These are phyloP conservation scores for Aspergillus sojae DNA, from an alignment of 2,329 filamentous ascomycete genomes.

Conservation along the genomic window DNA sequence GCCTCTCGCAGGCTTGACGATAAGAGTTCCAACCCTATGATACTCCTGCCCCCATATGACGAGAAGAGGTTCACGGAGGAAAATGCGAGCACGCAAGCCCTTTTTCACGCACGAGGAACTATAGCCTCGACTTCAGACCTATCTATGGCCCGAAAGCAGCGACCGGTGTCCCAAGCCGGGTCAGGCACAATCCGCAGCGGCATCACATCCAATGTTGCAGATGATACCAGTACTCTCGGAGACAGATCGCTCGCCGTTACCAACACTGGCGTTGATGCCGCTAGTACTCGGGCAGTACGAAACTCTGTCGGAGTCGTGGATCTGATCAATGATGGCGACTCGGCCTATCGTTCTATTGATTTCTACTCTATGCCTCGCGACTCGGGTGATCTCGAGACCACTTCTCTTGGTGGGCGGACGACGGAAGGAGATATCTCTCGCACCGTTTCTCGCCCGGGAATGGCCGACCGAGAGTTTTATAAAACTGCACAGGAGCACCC, in stretches of 20 bases:
- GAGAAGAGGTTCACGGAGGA: conserved; percentile 30
- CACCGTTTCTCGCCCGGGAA: conserved; percentile 24
- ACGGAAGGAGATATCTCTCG: conserved; percentile 12
- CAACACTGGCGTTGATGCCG: conserved; percentile 24
- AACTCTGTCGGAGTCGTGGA: conserved; percentile 32
- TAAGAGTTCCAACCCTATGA: conserved; percentile 26
- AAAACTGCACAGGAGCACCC: conserved; percentile 30
- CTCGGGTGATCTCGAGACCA: conserved; percentile 17
- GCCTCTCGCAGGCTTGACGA: conserved; percentile 1
- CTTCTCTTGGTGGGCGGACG: conserved; percentile 5
- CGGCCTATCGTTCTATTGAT: conserved; percentile 27
- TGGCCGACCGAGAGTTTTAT: conserved; percentile 34
- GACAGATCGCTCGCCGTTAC: conserved; percentile 27
- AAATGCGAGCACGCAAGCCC: conserved; percentile 36
- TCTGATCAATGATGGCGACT: conserved; percentile 20
- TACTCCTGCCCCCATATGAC: conserved; percentile 34
- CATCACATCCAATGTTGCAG: conserved; percentile 29
- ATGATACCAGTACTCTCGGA: conserved; percentile 33
- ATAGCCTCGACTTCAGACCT: conserved; percentile 27
- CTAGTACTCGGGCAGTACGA: conserved; percentile 34
- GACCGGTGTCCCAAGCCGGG: conserved; percentile 27
- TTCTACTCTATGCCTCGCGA: conserved; percentile 22
- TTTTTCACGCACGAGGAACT: conserved; percentile 33
- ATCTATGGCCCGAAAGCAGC: conserved; percentile 22
- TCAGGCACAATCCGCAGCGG: conserved; percentile 33